phyloP scores from a whole-genome alignment of 208 protist genomes.

The Herpetomonas tarakana region DNA sequence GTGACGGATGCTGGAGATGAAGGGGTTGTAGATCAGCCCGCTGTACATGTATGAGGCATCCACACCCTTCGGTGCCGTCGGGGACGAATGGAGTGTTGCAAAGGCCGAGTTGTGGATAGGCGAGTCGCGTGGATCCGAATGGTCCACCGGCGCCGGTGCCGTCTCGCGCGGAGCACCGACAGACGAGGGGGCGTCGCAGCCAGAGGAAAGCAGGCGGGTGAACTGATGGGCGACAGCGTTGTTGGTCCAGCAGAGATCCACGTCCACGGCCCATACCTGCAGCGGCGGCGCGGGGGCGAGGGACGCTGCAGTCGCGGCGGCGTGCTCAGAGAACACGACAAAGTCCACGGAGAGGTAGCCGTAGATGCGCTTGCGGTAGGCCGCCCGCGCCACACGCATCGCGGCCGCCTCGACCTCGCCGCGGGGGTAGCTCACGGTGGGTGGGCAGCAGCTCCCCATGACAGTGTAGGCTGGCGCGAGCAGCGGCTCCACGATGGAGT shows the following conservation, averaged over 20 bases:
- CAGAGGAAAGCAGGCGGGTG: slow-evolving; percentile 28
- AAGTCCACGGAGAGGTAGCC: slow-evolving; percentile 91
- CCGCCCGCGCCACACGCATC: slow-evolving; percentile 59
- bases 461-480: slow-evolving; percentile 84
- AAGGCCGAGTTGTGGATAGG: slow-evolving; percentile 11
- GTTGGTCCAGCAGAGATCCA: slow-evolving; percentile 84
- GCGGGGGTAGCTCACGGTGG: slow-evolving; percentile 41
- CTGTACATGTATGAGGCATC: slow-evolving; percentile 80
- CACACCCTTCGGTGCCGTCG: neutral
- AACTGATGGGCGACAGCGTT: slow-evolving; percentile 77
- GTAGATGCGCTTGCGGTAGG: slow-evolving; percentile 78
- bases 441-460: slow-evolving; percentile 70
- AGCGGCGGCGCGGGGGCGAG: slow-evolving; percentile 2
- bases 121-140: slow-evolving; percentile 5
- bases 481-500: slow-evolving; percentile 87
- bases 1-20: slow-evolving; percentile 78
- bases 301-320: too few relatives aligned
- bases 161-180: too few relatives aligned
- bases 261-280: slow-evolving; percentile 86
- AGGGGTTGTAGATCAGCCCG: slow-evolving; percentile 87
- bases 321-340: slow-evolving; percentile 31
- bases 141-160: slow-evolving; percentile 20
- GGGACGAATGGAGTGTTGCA: neutral
- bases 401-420: slow-evolving; percentile 59
- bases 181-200: too few relatives aligned